These are phyloP conservation scores for Carallia pectinifolia DNA, from an alignment of 345 rosid species.

Conservation along the genomic window DNA sequence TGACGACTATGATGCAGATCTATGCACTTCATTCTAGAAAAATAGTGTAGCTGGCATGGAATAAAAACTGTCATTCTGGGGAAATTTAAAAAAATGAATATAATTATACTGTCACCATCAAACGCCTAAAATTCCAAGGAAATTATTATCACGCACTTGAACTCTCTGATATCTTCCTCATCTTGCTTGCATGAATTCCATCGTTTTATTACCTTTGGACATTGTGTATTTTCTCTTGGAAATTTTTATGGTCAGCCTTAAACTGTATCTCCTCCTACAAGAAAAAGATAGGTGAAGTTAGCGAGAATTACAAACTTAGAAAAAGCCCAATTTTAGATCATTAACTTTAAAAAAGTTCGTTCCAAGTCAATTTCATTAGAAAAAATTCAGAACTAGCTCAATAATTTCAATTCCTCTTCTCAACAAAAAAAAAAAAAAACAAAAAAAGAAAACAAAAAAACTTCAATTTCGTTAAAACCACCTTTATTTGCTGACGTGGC, in stretches of 20 bases:
- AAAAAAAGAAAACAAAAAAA: too few relatives aligned
- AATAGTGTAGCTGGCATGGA: constrained; percentile 8
- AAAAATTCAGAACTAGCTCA: too few relatives aligned
- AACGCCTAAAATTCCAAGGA: constrained; percentile 8
- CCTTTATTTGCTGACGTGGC: too few relatives aligned
- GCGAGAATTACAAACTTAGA: too few relatives aligned
- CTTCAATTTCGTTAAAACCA: too few relatives aligned
- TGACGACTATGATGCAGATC: constrained; percentile 21
- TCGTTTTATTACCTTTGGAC: not conserved
- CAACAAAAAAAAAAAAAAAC: too few relatives aligned
- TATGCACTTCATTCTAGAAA: not conserved
- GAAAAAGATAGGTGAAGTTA: too few relatives aligned
- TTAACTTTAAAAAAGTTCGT: too few relatives aligned
- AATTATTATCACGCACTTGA: not conserved
- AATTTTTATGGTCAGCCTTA: not conserved
- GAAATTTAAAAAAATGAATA: constrained; percentile 1
- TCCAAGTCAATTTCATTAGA: too few relatives aligned
- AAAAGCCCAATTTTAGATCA: too few relatives aligned
- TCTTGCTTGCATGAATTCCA: not conserved
- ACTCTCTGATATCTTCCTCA: not conserved
- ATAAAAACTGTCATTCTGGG: constrained; percentile 4
- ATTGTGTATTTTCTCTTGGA: not conserved
- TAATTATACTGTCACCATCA: constrained; percentile 13
- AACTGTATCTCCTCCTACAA: too few relatives aligned
- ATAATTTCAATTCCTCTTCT: too few relatives aligned